phyloP scores from a whole-genome alignment of 1,284 basidiomycete genomes.

The Fistulina hepatica region DNA sequence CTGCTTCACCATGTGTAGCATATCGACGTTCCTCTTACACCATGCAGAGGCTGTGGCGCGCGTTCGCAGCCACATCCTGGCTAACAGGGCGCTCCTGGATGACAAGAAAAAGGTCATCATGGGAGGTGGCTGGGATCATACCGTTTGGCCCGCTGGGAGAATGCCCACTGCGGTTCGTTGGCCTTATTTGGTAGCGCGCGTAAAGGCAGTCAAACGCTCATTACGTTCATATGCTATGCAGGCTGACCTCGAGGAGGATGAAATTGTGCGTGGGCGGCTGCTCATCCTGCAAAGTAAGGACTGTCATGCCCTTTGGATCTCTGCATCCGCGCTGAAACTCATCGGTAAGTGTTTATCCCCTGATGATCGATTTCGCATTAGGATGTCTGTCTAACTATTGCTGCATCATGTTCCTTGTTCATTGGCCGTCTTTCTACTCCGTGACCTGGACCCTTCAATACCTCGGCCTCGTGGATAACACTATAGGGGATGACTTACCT shows the following conservation, averaged over 20 bases:
- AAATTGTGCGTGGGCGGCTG: constrained; percentile 52
- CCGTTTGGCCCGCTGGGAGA: constrained; percentile 48
- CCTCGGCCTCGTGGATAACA: too few relatives aligned
- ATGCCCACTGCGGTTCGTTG: constrained; percentile 67
- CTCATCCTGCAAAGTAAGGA: constrained; percentile 79
- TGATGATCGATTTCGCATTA: too few relatives aligned
- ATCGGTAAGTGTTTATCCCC: too few relatives aligned
- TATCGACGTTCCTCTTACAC: constrained; percentile 3
- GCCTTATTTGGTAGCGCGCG: not conserved
- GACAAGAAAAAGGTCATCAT: constrained; percentile 58
- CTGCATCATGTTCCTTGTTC: too few relatives aligned
- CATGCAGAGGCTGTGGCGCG: constrained; percentile 49
- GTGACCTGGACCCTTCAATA: too few relatives aligned
- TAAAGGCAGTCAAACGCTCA: not conserved
- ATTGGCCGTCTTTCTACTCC: too few relatives aligned
- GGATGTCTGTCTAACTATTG: too few relatives aligned
- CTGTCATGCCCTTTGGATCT: constrained; percentile 85
- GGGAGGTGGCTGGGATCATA: constrained; percentile 92
- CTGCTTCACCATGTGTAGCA: not conserved
- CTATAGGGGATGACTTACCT: too few relatives aligned
- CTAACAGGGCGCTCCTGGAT: constrained; percentile 40
- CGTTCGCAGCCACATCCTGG: constrained; percentile 55
- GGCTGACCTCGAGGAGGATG: constrained; percentile 66
- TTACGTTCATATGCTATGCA: constrained; percentile 20
- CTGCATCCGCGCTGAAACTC: constrained; percentile 42